A percentile compares a stretch with the other conserved stretches of the same genome.
Evolutionary conservation across 139 green algal species (phyloP).

Genomic region (Penium margaritaceum): DNA sequence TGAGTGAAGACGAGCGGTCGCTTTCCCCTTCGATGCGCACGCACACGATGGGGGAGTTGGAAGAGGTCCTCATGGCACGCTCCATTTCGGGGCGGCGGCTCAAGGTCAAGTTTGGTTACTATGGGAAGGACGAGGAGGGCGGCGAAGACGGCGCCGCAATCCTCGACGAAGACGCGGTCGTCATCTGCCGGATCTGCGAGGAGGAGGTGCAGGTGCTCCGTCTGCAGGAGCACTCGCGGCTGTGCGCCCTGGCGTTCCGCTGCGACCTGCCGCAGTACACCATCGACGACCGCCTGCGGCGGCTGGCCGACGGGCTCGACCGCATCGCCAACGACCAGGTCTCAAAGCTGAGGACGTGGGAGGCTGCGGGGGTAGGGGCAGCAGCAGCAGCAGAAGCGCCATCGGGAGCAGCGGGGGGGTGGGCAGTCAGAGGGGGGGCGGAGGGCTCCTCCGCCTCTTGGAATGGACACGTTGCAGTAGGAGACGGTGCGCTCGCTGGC

Average conservation of each 20-base stretch:
- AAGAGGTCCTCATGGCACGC: neutral
- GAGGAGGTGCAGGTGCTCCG: conserved; percentile 19
- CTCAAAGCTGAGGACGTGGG: too few species aligned
- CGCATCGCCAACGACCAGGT: conserved; percentile 9
- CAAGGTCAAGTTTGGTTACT: conserved; percentile 1
- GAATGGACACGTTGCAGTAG: too few species aligned
- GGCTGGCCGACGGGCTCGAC: conserved; percentile 26
- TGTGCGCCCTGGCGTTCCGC: conserved; percentile 32
- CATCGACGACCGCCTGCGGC: conserved; percentile 28
- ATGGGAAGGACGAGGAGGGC: conserved; percentile 12
- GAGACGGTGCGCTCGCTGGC: too few species aligned
- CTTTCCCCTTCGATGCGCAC: neutral
- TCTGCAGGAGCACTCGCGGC: conserved; percentile 38
- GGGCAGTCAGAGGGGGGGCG: too few species aligned
- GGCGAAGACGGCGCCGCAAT: conserved; percentile 29
- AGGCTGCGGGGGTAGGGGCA: too few species aligned
- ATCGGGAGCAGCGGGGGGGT: too few species aligned
- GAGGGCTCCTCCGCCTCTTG: too few species aligned
- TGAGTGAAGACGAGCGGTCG: neutral
- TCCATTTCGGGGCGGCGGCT: neutral
- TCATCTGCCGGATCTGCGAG: conserved; percentile 41
- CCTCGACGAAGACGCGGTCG: conserved; percentile 5
- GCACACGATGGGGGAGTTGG: neutral
- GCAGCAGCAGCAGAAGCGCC: too few species aligned
- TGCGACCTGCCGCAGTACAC: conserved; percentile 28